Base-by-base conservation (phyloP, 306 rosid genomes). In the Cicer bijugum region DNA sequence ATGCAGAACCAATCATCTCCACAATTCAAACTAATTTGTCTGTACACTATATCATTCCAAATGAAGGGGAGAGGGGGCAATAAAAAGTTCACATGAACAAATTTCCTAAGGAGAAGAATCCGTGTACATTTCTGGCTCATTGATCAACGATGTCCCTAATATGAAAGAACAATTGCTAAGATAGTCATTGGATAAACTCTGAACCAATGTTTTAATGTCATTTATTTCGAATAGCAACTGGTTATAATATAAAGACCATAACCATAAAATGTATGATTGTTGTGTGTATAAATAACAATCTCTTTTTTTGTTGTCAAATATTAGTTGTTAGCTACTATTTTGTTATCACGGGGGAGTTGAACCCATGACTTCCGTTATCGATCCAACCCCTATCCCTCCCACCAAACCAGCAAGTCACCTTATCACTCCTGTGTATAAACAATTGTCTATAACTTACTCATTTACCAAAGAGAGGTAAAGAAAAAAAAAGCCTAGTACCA, bases 401-500 rank as follows among this genome's bases (percentile, higher is more conserved):
- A 6, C 17, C 28, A 53, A 53, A 53, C 59, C 23, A 51, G 23
- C 11, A 53, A 53, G 6, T 17, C 59, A 1, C 59, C 59, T 53
- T 53, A 53, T 53, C 33, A 53, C 11, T 50, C 59, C 58, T 52
- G 1, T 16, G 23, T 52, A 52, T 52, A 52, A 52, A 53, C 58
- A 47, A 75, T 20, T 50, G 28, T 20, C 39, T 35, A 67, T 20
- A 35, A 76, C 51, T 55, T 61, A 28, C 46, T 67, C 63, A 58
- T 70, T 60, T 50, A 70, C 23, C 43, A 38, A 1, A 2, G 33
- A 56, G 66, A 71, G 71, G 61, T 38, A 50, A 38, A 52, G 69
- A 45, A 71, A 79, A 74, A 74, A 52, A 75, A 38, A 20, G 12
- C 50, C 51, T 57, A 33, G 75, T 4, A 35, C 64, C 61, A 72